A percentile compares a stretch with the other conserved stretches of the same genome.
Evolutionary conservation across 148 eudicot species (phyloP).

Genomic region (Camellia granthamiana): DNA sequence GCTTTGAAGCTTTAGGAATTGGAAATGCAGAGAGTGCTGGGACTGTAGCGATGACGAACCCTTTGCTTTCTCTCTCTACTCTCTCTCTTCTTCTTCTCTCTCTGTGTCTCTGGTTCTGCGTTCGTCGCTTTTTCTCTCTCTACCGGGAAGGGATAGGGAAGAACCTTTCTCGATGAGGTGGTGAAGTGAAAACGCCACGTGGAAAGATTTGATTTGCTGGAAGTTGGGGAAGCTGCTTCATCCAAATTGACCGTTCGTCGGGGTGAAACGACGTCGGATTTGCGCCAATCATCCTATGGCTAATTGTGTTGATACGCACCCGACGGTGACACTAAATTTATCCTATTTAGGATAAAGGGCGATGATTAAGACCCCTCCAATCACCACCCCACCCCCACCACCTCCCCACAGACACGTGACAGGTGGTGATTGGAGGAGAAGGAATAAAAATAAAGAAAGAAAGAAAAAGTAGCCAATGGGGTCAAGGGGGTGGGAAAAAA

Average conservation of each 20-base stretch:
- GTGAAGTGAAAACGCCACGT: constrained; percentile 16
- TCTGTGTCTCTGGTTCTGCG: background rate
- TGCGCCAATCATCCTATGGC: background rate
- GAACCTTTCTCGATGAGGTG: constrained; percentile 19
- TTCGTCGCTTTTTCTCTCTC: background rate
- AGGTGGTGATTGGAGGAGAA: too few relatives aligned
- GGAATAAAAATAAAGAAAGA: too few relatives aligned
- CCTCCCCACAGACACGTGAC: too few relatives aligned
- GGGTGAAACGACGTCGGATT: background rate
- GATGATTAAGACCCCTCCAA: too few relatives aligned
- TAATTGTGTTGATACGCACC: too few relatives aligned
- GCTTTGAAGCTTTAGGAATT: background rate
- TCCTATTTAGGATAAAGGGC: too few relatives aligned
- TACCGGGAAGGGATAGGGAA: constrained; percentile 26
- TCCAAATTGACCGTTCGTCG: background rate
- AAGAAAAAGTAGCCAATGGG: too few relatives aligned
- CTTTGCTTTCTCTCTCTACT: constrained; percentile 12
- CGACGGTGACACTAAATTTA: too few relatives aligned
- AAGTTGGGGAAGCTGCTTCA: too few relatives aligned
- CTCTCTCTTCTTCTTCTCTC: background rate
- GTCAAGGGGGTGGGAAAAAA: too few relatives aligned
- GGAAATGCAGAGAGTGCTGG: constrained; percentile 11
- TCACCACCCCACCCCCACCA: too few relatives aligned
- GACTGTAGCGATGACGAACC: background rate
- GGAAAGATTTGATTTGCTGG: constrained; percentile 21